A percentile compares a stretch with the other conserved stretches of the same genome.
phyloP scores from a whole-genome alignment of 495 filamentous ascomycete species.

The Xylaria palmicola region DNA sequence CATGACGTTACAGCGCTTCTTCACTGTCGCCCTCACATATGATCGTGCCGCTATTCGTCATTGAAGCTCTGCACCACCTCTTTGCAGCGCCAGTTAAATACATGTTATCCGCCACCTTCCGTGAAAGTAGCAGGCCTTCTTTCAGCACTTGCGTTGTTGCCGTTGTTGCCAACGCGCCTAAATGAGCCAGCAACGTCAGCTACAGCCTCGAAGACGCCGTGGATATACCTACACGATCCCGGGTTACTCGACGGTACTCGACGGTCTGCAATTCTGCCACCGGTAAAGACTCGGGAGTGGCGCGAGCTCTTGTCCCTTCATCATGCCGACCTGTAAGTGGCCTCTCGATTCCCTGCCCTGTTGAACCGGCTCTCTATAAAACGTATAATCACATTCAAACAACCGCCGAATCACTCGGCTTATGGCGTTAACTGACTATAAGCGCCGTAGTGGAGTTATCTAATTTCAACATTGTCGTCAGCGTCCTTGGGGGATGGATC shows the following conservation, averaged over 20 bases:
- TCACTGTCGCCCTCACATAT: background rate
- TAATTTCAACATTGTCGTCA: conserved; percentile 88
- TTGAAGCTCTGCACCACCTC: background rate
- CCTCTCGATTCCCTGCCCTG: background rate
- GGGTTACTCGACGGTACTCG: conserved; percentile 34
- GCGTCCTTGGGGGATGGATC: conserved; percentile 82
- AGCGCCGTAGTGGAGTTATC: conserved; percentile 51
- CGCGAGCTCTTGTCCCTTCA: conserved; percentile 12
- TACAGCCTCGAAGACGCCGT: conserved; percentile 25
- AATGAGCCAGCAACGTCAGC: conserved; percentile 53
- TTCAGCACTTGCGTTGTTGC: background rate
- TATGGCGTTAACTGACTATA: background rate
- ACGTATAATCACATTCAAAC: background rate
- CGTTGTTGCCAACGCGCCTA: background rate
- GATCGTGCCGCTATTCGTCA: background rate
- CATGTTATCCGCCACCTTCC: background rate
- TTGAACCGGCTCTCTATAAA: no score
- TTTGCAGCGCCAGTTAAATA: background rate
- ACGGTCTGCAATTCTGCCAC: no score
- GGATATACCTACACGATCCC: conserved; percentile 34
- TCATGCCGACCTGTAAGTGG: conserved; percentile 66
- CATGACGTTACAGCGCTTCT: conserved; percentile 2
- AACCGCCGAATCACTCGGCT: no score
- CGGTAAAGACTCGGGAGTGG: no score
- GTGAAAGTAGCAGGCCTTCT: conserved; percentile 24